phyloP scores from a whole-genome alignment of 495 filamentous ascomycete species.

The Bombardia bombarda region DNA sequence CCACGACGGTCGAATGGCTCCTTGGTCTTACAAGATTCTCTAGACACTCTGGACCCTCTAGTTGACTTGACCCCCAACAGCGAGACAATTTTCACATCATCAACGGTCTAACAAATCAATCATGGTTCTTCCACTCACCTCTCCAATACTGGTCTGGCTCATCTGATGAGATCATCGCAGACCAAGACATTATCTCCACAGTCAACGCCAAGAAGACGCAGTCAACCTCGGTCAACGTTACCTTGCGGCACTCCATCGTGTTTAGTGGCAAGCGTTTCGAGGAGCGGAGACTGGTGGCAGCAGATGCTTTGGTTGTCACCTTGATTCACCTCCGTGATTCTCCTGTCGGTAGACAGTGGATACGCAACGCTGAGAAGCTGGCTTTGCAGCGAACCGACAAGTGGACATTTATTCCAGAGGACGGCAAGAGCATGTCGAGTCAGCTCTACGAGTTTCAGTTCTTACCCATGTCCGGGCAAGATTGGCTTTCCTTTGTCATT shows the following conservation, averaged over 20 bases:
- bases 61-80: constrained; percentile 28
- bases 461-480: constrained; percentile 52
- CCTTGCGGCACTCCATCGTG: constrained; percentile 61
- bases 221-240: constrained; percentile 56
- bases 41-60: constrained; percentile 8
- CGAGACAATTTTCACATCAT: constrained; percentile 42
- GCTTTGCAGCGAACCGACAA: constrained; percentile 31
- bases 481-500: constrained; percentile 49
- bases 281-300: constrained; percentile 51
- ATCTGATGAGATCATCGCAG: constrained; percentile 40
- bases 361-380: constrained; percentile 40
- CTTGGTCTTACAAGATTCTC: no score
- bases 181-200: constrained; percentile 52
- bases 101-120: constrained; percentile 43
- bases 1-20: constrained; percentile 25
- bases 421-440: constrained; percentile 41
- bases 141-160: constrained; percentile 69
- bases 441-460: constrained; percentile 67
- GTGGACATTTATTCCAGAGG: constrained; percentile 54
- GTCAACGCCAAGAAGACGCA: constrained; percentile 50
- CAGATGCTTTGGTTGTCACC: constrained; percentile 67
- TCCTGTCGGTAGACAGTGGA: constrained; percentile 51
- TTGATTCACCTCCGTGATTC: constrained; percentile 55
- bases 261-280: constrained; percentile 67
- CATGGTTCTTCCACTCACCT: constrained; percentile 64